Conservation (phyloP, 805 yeast genomes). For the Ogataea allantospora region DNA sequence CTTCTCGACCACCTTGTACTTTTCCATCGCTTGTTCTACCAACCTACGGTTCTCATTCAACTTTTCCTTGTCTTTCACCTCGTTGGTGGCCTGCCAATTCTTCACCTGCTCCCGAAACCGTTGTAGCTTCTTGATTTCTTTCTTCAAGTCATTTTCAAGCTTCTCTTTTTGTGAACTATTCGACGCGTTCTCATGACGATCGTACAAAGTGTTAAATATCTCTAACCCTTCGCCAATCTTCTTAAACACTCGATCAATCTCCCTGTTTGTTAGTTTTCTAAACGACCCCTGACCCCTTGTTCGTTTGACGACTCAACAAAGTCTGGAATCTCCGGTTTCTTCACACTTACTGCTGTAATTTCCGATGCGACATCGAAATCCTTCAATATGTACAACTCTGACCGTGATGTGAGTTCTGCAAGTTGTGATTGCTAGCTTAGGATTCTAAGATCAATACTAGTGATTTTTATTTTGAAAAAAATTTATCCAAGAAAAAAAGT, state of each 20-base stretch:
- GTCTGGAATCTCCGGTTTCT: not conserved
- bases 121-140: slow-evolving; percentile 59
- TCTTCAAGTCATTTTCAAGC: slow-evolving; percentile 54
- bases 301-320: not conserved
- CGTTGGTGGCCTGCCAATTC: slow-evolving; percentile 55
- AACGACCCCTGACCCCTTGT: slow-evolving; percentile 4
- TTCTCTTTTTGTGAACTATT: slow-evolving; percentile 55
- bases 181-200: slow-evolving; percentile 49
- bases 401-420: slow-evolving; percentile 1
- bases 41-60: slow-evolving; percentile 45
- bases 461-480: slow-evolving; percentile 5
- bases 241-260: slow-evolving; percentile 62
- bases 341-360: slow-evolving; percentile 36
- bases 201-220: slow-evolving; percentile 54
- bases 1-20: slow-evolving; percentile 58
- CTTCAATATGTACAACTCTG: slow-evolving; percentile 3
- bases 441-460: slow-evolving; percentile 6
- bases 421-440: slow-evolving; percentile 1
- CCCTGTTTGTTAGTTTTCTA: slow-evolving; percentile 33
- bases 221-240: slow-evolving; percentile 57
- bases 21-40: slow-evolving; percentile 54
- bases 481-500: slow-evolving; percentile 3
- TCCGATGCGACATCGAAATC: slow-evolving; percentile 36
- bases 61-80: slow-evolving; percentile 46
- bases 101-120: slow-evolving; percentile 60